Base-by-base conservation (phyloP, 2,329 filamentous ascomycete genomes). In the Atkinsonella texensis region DNA sequence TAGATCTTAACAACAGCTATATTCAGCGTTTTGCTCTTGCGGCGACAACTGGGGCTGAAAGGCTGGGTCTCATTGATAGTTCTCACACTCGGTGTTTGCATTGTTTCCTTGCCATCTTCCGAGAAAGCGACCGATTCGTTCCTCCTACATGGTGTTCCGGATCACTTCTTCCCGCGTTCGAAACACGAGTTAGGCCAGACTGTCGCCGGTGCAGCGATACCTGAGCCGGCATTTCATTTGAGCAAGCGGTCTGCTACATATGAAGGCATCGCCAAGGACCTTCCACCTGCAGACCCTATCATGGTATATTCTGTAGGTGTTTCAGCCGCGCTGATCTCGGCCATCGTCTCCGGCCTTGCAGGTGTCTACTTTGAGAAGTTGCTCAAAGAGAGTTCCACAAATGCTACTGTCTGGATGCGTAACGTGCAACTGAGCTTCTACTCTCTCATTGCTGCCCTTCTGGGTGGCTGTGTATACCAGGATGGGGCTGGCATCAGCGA, bases 401-500 rank as follows among this genome's bases (percentile, higher is more conserved):
- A 82, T 46, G 84, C 84, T 6, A 91, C 88, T 0, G 76, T 97
- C 13, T 98, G 93, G 93, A 84, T 93, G 43, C 84, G 93, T 55
- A 98, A 97, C 65, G 85, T 96, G 46, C 93, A 98, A 67, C 74
- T 98, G 23, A 90, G 89, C 1, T 87, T 96, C 63, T 98, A 95
- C 71, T 95, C 90, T 1, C 74, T 97, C 1, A 91, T 96, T 60
- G 89, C 91, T 0, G 87, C 90, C 1, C 74, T 96, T 0, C 81
- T 97, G 52, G 76, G 95, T 49, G 93, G 91, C 1, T 84, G 97
- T 6, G 70, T 94, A 2, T 87, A 87, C 70, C 87, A 89, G 56
- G 93, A 98, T 58, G 93, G 91, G 28, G 80, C 83, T 54, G 84
- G 86, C 41, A 89, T 98, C 56, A 77, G 84, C 28, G 81, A 85